A percentile compares a stretch with the other conserved stretches of the same genome.
Evolutionary conservation across 345 rosid species (phyloP).

Genomic region (Clausena lansium): DNA sequence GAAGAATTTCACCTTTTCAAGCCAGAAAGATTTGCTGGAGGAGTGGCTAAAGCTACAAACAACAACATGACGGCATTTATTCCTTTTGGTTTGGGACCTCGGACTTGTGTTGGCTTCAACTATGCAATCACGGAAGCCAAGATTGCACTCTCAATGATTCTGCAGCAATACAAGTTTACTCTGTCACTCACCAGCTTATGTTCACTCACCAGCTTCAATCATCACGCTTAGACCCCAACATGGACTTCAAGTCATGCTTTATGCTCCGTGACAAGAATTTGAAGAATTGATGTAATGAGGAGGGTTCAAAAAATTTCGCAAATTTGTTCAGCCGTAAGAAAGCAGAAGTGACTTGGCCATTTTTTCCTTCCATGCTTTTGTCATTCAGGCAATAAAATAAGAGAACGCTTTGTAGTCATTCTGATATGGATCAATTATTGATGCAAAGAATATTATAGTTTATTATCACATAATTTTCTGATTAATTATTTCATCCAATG

Average conservation of each 20-base stretch:
- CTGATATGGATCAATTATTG: no score
- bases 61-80: slow-evolving; percentile 33
- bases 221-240: slow-evolving; percentile 30
- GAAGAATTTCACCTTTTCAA: slow-evolving; percentile 37
- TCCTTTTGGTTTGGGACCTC: slow-evolving; percentile 44
- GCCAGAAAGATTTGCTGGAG: slow-evolving; percentile 49
- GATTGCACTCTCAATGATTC: slow-evolving; percentile 45
- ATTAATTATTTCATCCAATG: no score
- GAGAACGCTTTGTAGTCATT: no score
- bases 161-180: slow-evolving; percentile 38
- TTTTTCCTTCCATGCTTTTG: no score
- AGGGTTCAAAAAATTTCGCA: no score
- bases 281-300: no score
- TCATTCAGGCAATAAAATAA: no score
- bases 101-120: slow-evolving; percentile 39
- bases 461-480: no score
- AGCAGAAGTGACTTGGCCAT: no score
- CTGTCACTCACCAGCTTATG: slow-evolving; percentile 44
- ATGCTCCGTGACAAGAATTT: slow-evolving; percentile 7
- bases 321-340: no score
- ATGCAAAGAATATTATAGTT: no score
- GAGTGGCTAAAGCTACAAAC: slow-evolving; percentile 43
- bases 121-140: slow-evolving; percentile 36
- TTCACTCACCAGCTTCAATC: slow-evolving; percentile 31
- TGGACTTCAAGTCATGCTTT: slow-evolving; percentile 41